Evolutionary conservation across 306 rosid species (phyloP).

Genomic region (Mimosa bimucronata): DNA sequence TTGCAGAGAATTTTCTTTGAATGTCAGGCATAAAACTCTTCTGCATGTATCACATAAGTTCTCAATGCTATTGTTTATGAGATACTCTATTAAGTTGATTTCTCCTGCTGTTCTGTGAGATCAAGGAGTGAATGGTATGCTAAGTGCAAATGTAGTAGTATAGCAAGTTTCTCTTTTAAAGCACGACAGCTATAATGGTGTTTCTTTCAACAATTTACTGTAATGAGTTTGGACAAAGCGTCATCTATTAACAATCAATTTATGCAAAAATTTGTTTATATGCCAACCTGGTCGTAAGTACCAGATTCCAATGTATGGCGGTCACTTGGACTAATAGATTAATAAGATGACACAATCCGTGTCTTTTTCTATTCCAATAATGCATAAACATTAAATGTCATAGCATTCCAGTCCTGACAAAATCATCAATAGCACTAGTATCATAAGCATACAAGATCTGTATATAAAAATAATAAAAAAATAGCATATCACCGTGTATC

Average conservation of each 20-base stretch:
- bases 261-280: background rate
- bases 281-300: background rate
- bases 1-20: too few species aligned
- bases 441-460: slow-evolving; percentile 4
- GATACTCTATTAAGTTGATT: too few species aligned
- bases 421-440: background rate
- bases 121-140: background rate
- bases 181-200: background rate
- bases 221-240: background rate
- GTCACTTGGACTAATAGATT: background rate
- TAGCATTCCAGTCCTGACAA: background rate
- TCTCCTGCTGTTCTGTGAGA: background rate
- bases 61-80: too few species aligned
- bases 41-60: too few species aligned
- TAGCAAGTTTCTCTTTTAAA: background rate
- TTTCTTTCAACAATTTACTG: background rate
- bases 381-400: background rate
- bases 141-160: background rate
- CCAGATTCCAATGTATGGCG: background rate
- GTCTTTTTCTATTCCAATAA: background rate
- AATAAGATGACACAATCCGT: background rate
- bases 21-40: too few species aligned
- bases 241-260: background rate
- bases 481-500: slow-evolving; percentile 3
- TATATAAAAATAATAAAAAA: background rate